Evolutionary conservation across 2,329 filamentous ascomycete species (phyloP).

Genomic region (Ophiostoma quercus): DNA sequence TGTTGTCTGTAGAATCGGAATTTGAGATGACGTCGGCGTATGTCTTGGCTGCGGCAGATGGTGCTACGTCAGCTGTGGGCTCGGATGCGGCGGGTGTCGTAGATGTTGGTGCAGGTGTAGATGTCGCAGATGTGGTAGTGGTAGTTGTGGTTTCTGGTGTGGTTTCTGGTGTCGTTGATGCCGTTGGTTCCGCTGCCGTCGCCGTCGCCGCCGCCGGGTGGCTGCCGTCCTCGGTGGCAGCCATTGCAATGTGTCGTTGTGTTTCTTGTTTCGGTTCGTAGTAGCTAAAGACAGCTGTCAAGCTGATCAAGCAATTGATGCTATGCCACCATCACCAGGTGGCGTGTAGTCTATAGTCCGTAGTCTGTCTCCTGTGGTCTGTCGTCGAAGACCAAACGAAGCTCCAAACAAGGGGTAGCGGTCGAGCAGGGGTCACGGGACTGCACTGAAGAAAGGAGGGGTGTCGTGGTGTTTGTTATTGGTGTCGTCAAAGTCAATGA

Average conservation of each 20-base stretch:
- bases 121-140: no score
- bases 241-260: slow-evolving; percentile 18
- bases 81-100: neutral
- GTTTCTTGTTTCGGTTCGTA: neutral
- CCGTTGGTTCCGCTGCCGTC: neutral
- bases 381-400: neutral
- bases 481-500: neutral
- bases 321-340: slow-evolving; percentile 10
- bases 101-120: neutral
- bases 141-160: neutral
- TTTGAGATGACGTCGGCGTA: neutral
- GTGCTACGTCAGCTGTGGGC: neutral
- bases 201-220: slow-evolving; percentile 7
- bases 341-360: neutral
- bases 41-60: slow-evolving; percentile 3
- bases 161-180: neutral
- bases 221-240: slow-evolving; percentile 16
- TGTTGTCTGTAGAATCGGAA: neutral
- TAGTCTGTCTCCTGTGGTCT: no score
- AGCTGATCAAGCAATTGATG: neutral
- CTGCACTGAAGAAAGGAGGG: neutral
- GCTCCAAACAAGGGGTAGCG: slow-evolving; percentile 12
- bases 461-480: neutral
- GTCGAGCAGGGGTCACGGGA: slow-evolving; percentile 10
- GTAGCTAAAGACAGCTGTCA: neutral